Evolutionary conservation across 169 alveolate genomes (phyloP).

Genomic region (Plasmodium berghei): DNA sequence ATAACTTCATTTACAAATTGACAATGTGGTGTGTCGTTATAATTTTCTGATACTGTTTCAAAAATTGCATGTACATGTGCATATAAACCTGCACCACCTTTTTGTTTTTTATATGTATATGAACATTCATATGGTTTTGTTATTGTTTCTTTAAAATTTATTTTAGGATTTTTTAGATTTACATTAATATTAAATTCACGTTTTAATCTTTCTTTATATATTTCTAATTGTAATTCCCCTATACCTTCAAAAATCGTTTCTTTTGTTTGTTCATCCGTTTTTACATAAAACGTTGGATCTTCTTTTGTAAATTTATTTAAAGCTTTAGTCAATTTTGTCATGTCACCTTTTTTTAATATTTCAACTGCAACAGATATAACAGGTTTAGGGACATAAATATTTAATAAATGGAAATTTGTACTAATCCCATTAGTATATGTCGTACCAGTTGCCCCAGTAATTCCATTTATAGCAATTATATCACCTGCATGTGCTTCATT

Average conservation of each 20-base stretch:
- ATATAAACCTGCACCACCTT: constrained; percentile 99
- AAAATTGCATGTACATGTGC: constrained; percentile 94
- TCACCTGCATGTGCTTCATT: constrained; percentile 95
- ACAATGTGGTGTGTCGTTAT: constrained; percentile 76
- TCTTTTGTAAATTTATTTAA: constrained; percentile 92
- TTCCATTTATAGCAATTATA: constrained; percentile 96
- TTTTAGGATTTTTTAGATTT: constrained; percentile 94
- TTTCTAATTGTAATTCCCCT: constrained; percentile 96
- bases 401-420: constrained; percentile 84
- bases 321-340: constrained; percentile 90
- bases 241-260: constrained; percentile 95
- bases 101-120: constrained; percentile 95
- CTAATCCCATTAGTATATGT: constrained; percentile 91
- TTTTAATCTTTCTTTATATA: constrained; percentile 95
- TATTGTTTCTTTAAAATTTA: constrained; percentile 93
- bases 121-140: constrained; percentile 89
- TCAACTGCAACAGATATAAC: constrained; percentile 93
- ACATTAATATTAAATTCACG: constrained; percentile 92
- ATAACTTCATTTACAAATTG: constrained; percentile 82
- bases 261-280: constrained; percentile 92
- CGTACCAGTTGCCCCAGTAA: constrained; percentile 94
- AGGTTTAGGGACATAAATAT: constrained; percentile 94
- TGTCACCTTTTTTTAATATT: constrained; percentile 77
- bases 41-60: constrained; percentile 90
- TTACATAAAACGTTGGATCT: constrained; percentile 95